Percentiles rank a stretch among this genome's conserved stretches.
Conservation (phyloP, 768 basidiomycete genomes). For the Lentinula lateritia region DNA sequence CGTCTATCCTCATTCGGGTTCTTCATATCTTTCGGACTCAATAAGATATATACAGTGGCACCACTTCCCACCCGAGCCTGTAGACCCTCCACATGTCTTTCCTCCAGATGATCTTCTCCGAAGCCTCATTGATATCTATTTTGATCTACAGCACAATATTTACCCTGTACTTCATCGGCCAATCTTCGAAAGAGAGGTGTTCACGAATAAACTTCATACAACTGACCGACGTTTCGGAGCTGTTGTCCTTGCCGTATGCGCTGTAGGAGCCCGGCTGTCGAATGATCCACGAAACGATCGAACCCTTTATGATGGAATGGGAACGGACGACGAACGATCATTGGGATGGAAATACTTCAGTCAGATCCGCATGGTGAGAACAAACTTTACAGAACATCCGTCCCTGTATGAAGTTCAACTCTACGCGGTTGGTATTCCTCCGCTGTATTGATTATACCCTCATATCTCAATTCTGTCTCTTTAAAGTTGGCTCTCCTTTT, state of each 20-base stretch:
- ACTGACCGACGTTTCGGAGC: slow-evolving; percentile 24
- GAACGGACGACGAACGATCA: not conserved
- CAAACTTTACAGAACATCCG: slow-evolving; percentile 25
- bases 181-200: slow-evolving; percentile 36
- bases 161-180: slow-evolving; percentile 47
- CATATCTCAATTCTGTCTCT: not conserved
- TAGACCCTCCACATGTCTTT: slow-evolving; percentile 13
- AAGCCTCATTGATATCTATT: slow-evolving; percentile 43
- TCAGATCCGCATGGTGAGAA: slow-evolving; percentile 28
- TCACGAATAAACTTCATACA: not conserved
- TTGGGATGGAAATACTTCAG: slow-evolving; percentile 31
- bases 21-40: not conserved
- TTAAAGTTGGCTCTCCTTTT: slow-evolving; percentile 18
- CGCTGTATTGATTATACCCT: slow-evolving; percentile 15
- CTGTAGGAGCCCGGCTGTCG: slow-evolving; percentile 38
- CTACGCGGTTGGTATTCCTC: slow-evolving; percentile 20
- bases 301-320: slow-evolving; percentile 5
- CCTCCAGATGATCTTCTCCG: slow-evolving; percentile 30
- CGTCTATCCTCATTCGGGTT: not conserved
- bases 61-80: not conserved
- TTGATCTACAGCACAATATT: slow-evolving; percentile 30
- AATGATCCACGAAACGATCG: slow-evolving; percentile 35
- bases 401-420: slow-evolving; percentile 33
- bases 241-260: slow-evolving; percentile 46
- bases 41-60: not conserved